Percentiles rank a stretch among this genome's conserved stretches.
These are phyloP conservation scores for Aegilops longissima DNA, from an alignment of 176 grass and related monocot genomes.

Conservation along the genomic window DNA sequence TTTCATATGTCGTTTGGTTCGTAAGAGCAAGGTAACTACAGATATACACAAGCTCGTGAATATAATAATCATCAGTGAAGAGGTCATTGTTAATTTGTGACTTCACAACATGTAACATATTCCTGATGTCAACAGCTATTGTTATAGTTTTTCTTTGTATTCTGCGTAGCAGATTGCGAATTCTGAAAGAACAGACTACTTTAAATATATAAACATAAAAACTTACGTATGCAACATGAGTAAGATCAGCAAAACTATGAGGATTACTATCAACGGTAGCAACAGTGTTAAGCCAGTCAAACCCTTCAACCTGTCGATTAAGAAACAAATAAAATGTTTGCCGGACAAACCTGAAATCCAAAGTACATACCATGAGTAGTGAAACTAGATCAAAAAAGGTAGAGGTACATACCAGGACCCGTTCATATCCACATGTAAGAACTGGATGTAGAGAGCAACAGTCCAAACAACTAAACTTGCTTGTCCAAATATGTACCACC, in stretches of 20 bases:
- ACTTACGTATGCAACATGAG: constrained; percentile 76
- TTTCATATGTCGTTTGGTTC: constrained; percentile 93
- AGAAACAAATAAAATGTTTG: constrained; percentile 3
- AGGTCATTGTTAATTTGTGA: background rate
- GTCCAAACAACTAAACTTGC: constrained; percentile 63
- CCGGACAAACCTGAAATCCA: background rate
- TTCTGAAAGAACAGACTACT: background rate
- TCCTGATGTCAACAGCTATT: background rate
- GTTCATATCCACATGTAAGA: constrained; percentile 40
- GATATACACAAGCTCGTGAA: background rate
- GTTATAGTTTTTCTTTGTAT: background rate
- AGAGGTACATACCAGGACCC: constrained; percentile 48
- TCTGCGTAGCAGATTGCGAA: background rate
- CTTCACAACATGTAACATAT: constrained; percentile 6
- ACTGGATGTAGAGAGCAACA: constrained; percentile 60
- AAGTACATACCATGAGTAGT: background rate
- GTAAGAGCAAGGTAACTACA: constrained; percentile 84
- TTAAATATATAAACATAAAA: background rate
- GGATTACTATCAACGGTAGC: constrained; percentile 64
- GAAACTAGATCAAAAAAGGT: background rate
- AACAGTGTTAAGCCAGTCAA: constrained; percentile 60
- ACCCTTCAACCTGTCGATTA: constrained; percentile 74
- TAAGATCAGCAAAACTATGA: constrained; percentile 70
- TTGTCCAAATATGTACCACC: constrained; percentile 84
- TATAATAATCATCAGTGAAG: background rate